Conservation (phyloP, 2,329 filamentous ascomycete species). For the Tolypocladium pustulatum region DNA sequence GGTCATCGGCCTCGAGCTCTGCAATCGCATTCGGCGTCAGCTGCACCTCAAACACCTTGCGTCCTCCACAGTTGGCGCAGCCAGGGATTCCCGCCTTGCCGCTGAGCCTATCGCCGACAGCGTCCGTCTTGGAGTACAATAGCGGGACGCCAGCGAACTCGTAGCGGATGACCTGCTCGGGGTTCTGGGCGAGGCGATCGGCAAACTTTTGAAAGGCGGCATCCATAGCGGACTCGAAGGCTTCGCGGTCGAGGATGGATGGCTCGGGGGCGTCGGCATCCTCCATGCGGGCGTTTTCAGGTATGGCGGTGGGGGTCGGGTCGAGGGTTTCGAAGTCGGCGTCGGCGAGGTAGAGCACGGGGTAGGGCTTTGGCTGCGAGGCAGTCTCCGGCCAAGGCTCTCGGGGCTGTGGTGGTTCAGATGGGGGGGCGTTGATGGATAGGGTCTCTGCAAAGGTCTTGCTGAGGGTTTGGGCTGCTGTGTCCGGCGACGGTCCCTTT, state of each 20-base stretch:
- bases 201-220: conserved; percentile 72
- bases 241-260: conserved; percentile 51
- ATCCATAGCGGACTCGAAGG: conserved; percentile 67
- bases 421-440: conserved; percentile 51
- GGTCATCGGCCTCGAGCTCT: conserved; percentile 70
- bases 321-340: conserved; percentile 88
- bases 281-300: conserved; percentile 33
- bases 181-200: conserved; percentile 67
- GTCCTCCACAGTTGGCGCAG: conserved; percentile 65
- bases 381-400: conserved; percentile 68
- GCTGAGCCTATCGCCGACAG: conserved; percentile 54
- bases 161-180: conserved; percentile 72
- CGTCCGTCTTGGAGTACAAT: conserved; percentile 70
- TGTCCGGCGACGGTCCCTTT: conserved; percentile 20
- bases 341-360: conserved; percentile 68
- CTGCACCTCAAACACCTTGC: conserved; percentile 82
- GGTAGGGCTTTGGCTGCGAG: conserved; percentile 60
- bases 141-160: conserved; percentile 65
- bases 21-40: conserved; percentile 83
- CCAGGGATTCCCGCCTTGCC: conserved; percentile 50
- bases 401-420: conserved; percentile 24
- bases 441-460: conserved; percentile 67
- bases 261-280: conserved; percentile 28
- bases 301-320: conserved; percentile 38
- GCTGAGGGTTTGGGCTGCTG: conserved; percentile 28